Evolutionary conservation across 129 eudicot species (phyloP).

Genomic region (Smallanthus sonchifolius): DNA sequence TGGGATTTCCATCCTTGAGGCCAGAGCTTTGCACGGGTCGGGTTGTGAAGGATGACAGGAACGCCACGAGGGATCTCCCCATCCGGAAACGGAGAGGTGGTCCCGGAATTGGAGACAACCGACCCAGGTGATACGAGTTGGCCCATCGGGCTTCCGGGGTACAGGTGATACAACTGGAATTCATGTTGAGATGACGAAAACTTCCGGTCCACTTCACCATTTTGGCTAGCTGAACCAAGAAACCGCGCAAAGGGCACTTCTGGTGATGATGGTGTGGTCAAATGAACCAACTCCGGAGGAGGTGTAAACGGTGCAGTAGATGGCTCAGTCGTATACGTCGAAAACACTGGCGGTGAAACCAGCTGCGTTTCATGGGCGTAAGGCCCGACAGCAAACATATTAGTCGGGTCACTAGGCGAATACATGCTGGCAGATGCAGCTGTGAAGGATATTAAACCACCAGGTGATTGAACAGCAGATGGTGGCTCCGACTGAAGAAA

Average conservation of each 20-base stretch:
- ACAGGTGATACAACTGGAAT: slow-evolving; percentile 68
- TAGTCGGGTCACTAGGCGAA: slow-evolving; percentile 79
- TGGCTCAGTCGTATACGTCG: slow-evolving; percentile 87
- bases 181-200: slow-evolving; percentile 60
- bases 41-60: slow-evolving; percentile 46
- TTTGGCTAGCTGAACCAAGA: slow-evolving; percentile 66
- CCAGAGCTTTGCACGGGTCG: slow-evolving; percentile 41
- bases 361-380: slow-evolving; percentile 87
- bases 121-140: slow-evolving; percentile 88
- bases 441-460: slow-evolving; percentile 47
- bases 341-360: slow-evolving; percentile 92
- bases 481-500: slow-evolving; percentile 86
- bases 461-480: slow-evolving; percentile 73
- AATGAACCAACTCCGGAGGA: slow-evolving; percentile 83
- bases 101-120: slow-evolving; percentile 69
- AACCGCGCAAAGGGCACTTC: slow-evolving; percentile 98
- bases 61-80: slow-evolving; percentile 30
- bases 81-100: slow-evolving; percentile 80
- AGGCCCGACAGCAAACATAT: slow-evolving; percentile 86
- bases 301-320: slow-evolving; percentile 98
- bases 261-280: slow-evolving; percentile 97
- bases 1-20: slow-evolving; percentile 49
- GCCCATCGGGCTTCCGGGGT: slow-evolving; percentile 96
- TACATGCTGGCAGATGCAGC: slow-evolving; percentile 65
- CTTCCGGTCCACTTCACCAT: slow-evolving; percentile 36